Evolutionary conservation across 345 rosid genomes (phyloP).

Genomic region (Aurinia saxatilis): DNA sequence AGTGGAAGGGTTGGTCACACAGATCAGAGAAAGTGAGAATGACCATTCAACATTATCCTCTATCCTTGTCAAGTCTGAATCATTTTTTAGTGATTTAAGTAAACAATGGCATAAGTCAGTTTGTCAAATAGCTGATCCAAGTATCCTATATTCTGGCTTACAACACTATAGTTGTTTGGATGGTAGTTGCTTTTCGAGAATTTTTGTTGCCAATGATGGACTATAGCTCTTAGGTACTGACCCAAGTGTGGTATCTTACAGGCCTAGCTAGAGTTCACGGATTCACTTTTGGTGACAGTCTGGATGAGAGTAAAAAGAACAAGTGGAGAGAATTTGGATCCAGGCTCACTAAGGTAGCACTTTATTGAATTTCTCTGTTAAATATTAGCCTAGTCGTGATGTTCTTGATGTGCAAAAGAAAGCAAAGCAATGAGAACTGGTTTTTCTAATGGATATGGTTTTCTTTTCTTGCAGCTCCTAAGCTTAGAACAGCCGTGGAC

Average conservation of each 20-base stretch:
- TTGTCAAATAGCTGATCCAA: neutral
- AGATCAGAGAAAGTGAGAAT: conserved; percentile 89
- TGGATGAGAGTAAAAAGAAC: conserved; percentile 48
- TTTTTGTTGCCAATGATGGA: neutral
- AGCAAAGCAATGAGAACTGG: neutral
- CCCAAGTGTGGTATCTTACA: conserved; percentile 20
- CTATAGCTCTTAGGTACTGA: neutral
- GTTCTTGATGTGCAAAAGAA: neutral
- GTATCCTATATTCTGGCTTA: neutral
- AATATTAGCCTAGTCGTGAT: neutral
- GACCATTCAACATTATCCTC: neutral
- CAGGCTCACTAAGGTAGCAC: conserved; percentile 59
- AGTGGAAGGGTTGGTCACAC: conserved; percentile 83
- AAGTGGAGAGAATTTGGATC: conserved; percentile 74
- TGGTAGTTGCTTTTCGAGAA: neutral
- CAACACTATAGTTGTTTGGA: neutral
- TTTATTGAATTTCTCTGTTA: neutral
- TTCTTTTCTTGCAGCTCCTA: conserved; percentile 43
- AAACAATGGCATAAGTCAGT: neutral
- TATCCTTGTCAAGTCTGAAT: neutral
- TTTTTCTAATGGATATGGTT: neutral
- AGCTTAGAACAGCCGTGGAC: conserved; percentile 69
- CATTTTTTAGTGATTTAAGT: neutral
- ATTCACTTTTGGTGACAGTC: conserved; percentile 90
- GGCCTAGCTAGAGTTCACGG: conserved; percentile 96